Evolutionary conservation across 139 green algal species (phyloP), one percentile per base, ranked within the genome.

Genomic region (Picochlorum sp.): DNA sequence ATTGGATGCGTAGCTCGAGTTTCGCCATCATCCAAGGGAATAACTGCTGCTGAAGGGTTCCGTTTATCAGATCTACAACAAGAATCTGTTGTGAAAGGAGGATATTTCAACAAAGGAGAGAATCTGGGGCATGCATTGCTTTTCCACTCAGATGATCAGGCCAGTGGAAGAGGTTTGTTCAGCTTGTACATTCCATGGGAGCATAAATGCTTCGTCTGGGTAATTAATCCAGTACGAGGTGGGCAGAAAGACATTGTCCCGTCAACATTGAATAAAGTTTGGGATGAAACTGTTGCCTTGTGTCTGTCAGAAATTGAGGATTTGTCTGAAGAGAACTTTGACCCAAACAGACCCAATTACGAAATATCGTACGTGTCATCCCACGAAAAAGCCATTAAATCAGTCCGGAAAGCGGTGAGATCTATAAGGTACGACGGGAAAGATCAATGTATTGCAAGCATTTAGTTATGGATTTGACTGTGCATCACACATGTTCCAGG

Each of bases 1-100:
- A 21, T 52, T 49, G 90, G 90, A 56, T 95, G 84, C 56, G 78
- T 88, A 2, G 78, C 83, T 5, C 56, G 58, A n/a, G 75, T 94
- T 28, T 45, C 67, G 0, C 78, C 75, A 7, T 30, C 38, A 18
- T 75, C 68, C 0, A 57, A 70, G 11, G 14, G 7, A n/a, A 72
- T 74, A 23, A 68, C 71, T 60, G 65, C 88, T 23, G 77, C 69
- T 0, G 70, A 77, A 2, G 76, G 78, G 30, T 94, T 88, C 44
- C 45, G 71, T 14, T 52, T 94, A 18, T 20, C 28, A 2, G 86
- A 95, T 57, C 82, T 97, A 44, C 67, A 78, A 59, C 84, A 90
- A 63, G 24, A 45, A 26, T 30, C 60, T 9, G 71, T 77, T 49
- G 59, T 65, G n/a, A 38, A 76, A 65, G 38, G 67, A 52, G 44